These are phyloP conservation scores for Polysphondylium violaceum DNA, from an alignment of 78 protist species.

Conservation along the genomic window DNA sequence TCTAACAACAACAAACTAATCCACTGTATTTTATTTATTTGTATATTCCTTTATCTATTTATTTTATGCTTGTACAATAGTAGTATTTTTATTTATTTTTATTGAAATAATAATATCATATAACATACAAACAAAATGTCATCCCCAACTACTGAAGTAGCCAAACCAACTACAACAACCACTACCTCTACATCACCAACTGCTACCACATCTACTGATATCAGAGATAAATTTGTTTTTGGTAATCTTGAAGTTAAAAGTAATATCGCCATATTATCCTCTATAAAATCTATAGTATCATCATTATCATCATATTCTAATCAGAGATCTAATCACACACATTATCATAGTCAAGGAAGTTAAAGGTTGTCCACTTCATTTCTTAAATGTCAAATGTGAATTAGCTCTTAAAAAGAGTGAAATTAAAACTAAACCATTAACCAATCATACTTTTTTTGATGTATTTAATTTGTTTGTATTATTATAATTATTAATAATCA, in stretches of 20 bases:
- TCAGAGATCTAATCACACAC: background rate
- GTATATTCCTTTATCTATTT: too few relatives aligned
- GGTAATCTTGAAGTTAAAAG: conserved; percentile 67
- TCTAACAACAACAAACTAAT: too few relatives aligned
- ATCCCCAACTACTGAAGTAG: background rate
- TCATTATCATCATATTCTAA: too few relatives aligned
- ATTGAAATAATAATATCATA: too few relatives aligned
- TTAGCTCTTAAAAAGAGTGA: conserved; percentile 52
- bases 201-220: conserved; percentile 25
- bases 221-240: conserved; percentile 60
- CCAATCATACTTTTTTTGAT: conserved; percentile 67
- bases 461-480: conserved; percentile 59
- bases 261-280: too few relatives aligned
- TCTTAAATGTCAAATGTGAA: conserved; percentile 67
- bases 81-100: too few relatives aligned
- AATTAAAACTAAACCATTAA: conserved; percentile 40
- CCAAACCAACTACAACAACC: conserved; percentile 21
- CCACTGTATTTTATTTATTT: too few relatives aligned
- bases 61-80: too few relatives aligned
- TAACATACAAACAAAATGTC: conserved; percentile 5
- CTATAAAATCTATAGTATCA: too few relatives aligned
- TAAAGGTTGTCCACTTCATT: conserved; percentile 70
- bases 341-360: conserved; percentile 45
- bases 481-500: background rate
- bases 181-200: background rate